These are phyloP conservation scores for Rhododendron ferrugineum DNA, from an alignment of 148 eudicot genomes.

Conservation along the genomic window DNA sequence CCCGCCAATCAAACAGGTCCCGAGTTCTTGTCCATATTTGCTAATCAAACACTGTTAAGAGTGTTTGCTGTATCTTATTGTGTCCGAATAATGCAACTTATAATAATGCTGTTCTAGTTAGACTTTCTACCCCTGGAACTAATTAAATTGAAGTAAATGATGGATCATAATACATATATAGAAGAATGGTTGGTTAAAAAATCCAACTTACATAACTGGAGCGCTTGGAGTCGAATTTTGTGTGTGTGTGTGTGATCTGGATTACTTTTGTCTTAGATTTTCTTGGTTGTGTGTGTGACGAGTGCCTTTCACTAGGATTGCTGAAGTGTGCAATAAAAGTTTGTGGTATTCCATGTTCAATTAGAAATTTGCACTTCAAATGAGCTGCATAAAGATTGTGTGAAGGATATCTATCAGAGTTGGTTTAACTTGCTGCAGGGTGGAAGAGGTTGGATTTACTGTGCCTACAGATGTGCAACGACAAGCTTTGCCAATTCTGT, in stretches of 20 bases:
- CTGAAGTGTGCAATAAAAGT: neutral
- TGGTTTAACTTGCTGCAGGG: conserved; percentile 36
- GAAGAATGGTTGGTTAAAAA: neutral
- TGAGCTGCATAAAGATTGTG: neutral
- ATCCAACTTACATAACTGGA: neutral
- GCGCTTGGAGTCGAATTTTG: neutral
- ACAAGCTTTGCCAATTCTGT: conserved; percentile 74
- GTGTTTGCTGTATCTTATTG: neutral
- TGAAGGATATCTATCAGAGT: neutral
- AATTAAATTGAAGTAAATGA: neutral
- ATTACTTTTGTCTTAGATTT: neutral
- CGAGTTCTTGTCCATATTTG: neutral
- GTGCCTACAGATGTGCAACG: conserved; percentile 77
- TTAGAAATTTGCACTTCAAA: neutral
- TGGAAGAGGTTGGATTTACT: conserved; percentile 77
- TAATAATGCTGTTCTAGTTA: neutral
- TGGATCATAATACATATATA: neutral
- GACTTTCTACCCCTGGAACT: neutral
- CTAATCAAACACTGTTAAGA: neutral
- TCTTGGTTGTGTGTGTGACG: neutral
- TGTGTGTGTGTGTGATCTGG: neutral
- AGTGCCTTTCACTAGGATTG: neutral
- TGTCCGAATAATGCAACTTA: neutral
- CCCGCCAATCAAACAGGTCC: neutral
- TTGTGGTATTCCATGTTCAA: neutral